phyloP scores from a whole-genome alignment of 2,329 filamentous ascomycete species.

The Whalleya microplaca region DNA sequence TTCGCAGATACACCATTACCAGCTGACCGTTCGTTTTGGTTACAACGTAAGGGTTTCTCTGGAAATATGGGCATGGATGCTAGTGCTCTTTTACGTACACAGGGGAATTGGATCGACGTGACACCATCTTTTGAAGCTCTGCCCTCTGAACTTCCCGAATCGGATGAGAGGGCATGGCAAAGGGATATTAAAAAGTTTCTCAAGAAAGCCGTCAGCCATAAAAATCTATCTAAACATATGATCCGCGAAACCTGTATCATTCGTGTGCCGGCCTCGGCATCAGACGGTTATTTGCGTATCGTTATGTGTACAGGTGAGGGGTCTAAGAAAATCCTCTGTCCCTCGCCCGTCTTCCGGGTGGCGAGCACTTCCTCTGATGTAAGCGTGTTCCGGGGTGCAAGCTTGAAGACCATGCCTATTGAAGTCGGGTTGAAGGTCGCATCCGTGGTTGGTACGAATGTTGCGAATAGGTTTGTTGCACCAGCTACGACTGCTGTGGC shows the following conservation, averaged over 20 bases:
- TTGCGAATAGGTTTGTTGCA: slow-evolving; percentile 48
- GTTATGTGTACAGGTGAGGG: slow-evolving; percentile 58
- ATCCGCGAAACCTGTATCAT: slow-evolving; percentile 67
- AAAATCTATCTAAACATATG: slow-evolving; percentile 51
- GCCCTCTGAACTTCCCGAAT: slow-evolving; percentile 52
- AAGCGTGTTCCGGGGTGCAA: slow-evolving; percentile 66
- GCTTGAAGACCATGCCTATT: slow-evolving; percentile 65
- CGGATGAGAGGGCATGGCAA: slow-evolving; percentile 69
- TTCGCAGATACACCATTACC: slow-evolving; percentile 64
- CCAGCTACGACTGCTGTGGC: slow-evolving; percentile 46
- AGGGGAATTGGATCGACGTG: slow-evolving; percentile 67
- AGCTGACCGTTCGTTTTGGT: slow-evolving; percentile 62
- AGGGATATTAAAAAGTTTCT: slow-evolving; percentile 67
- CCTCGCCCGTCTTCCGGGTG: slow-evolving; percentile 70
- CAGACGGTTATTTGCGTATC: slow-evolving; percentile 71
- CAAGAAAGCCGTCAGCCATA: slow-evolving; percentile 55
- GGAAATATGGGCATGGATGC: slow-evolving; percentile 70
- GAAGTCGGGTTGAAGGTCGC: slow-evolving; percentile 66
- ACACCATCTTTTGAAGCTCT: slow-evolving; percentile 58
- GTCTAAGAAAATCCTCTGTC: slow-evolving; percentile 58
- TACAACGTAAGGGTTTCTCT: slow-evolving; percentile 70
- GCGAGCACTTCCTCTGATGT: slow-evolving; percentile 66
- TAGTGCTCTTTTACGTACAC: slow-evolving; percentile 64
- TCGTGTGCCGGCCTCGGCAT: slow-evolving; percentile 64
- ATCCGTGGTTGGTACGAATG: slow-evolving; percentile 51